Evolutionary conservation across 1,284 basidiomycete species (phyloP).

Genomic region (Rhodotorula glutinis): DNA sequence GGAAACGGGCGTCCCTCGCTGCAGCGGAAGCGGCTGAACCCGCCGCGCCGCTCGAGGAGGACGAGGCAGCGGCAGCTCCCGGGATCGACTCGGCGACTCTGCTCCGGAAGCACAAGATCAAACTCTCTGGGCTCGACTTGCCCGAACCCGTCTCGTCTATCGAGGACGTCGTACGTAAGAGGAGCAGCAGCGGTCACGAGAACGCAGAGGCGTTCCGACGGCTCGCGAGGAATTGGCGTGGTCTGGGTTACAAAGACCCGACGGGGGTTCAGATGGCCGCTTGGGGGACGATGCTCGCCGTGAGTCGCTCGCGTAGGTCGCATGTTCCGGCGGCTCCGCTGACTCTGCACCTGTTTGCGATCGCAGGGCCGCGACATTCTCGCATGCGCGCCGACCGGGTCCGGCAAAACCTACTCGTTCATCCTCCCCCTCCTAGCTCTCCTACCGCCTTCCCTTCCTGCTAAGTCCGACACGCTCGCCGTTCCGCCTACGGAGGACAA

Average conservation of each 20-base stretch:
- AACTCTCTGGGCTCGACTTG: conserved; percentile 48
- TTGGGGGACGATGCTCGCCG: conserved; percentile 47
- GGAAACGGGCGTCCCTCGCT: conserved; percentile 23
- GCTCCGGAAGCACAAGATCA: conserved; percentile 41
- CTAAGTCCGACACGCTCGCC: not conserved
- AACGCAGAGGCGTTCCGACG: conserved; percentile 71
- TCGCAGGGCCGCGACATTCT: conserved; percentile 73
- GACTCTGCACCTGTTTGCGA: too few relatives aligned
- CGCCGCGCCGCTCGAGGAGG: not conserved
- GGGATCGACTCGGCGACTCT: conserved; percentile 22
- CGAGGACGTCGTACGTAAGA: conserved; percentile 41
- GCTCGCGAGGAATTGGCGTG: conserved; percentile 77
- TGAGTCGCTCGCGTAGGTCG: conserved; percentile 7
- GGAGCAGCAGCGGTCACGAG: not conserved
- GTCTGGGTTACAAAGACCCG: conserved; percentile 44
- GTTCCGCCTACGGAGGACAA: not conserved
- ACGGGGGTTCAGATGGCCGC: conserved; percentile 49
- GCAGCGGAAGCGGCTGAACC: not conserved
- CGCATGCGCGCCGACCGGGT: conserved; percentile 90
- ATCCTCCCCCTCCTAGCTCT: conserved; percentile 70
- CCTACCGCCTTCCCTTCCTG: not conserved
- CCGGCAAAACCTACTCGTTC: conserved; percentile 89
- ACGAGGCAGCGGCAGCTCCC: not conserved
- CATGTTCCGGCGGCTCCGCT: too few relatives aligned
- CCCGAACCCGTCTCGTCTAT: conserved; percentile 48